phyloP scores from a whole-genome alignment of 768 basidiomycete genomes.

The Amanita subjunquillea region DNA sequence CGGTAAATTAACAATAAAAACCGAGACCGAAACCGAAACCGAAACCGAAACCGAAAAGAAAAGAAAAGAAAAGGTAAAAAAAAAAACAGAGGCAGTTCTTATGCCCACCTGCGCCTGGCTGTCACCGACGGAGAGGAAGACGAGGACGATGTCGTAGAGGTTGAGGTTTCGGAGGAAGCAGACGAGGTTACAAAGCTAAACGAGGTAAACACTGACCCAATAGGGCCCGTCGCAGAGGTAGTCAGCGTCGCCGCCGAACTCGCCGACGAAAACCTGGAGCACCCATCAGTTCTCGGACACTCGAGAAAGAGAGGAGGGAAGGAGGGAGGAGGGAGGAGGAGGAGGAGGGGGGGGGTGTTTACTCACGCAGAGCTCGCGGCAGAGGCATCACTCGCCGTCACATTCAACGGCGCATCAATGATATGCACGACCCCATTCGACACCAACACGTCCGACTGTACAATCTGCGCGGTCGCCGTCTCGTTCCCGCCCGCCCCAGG shows the following conservation, averaged over 20 bases:
- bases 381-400: slow-evolving; percentile 24
- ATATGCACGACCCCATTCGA: slow-evolving; percentile 65
- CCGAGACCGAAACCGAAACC: background rate
- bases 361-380: slow-evolving; percentile 49
- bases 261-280: slow-evolving; percentile 29
- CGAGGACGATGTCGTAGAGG: background rate
- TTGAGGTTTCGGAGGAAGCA: background rate
- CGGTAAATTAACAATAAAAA: background rate
- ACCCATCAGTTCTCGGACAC: background rate
- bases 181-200: background rate
- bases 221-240: slow-evolving; percentile 29
- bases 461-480: slow-evolving; percentile 34
- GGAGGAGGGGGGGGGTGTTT: background rate
- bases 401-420: slow-evolving; percentile 44
- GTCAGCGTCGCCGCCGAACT: slow-evolving; percentile 31
- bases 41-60: background rate
- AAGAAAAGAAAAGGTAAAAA: background rate
- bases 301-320: background rate
- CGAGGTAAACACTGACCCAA: slow-evolving; percentile 15
- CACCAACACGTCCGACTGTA: slow-evolving; percentile 48
- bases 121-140: background rate
- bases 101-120: background rate
- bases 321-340: background rate
- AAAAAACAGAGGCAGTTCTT: background rate
- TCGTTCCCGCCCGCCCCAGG: slow-evolving; percentile 10